Evolutionary conservation across 1,139 yeast genomes (phyloP), one percentile per base, ranked within the genome.

Genomic region (Geotrichum citri-aurantii): DNA sequence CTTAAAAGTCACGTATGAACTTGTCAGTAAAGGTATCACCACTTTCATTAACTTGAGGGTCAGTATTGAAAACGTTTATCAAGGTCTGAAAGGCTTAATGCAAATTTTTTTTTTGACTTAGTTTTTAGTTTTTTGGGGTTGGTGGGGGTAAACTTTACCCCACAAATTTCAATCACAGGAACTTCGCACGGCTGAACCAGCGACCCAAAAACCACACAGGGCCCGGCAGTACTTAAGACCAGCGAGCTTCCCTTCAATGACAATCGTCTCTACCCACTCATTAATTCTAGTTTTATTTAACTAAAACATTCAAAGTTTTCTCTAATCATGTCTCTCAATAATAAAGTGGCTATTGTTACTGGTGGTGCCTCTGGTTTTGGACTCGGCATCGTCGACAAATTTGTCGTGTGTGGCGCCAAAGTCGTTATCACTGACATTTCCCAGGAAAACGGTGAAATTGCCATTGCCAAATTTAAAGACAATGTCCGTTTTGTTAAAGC

Each of bases 281-380:
- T 26, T 7, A 26, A 7, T 7, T 26, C 29, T 26, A 7, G 7
- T 26, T 26, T 26, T 26, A 26, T 26, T 26, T 26, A 26, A 26
- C 29, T 26, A 26, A 26, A 4, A 26, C 29, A n/a, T n/a, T n/a
- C 7, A 26, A 26, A 26, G 7, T n/a, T n/a, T n/a, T 5, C 17
- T 5, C 10, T 2, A 37, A 37, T 8, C 19, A 37, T 37, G 17
- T 37, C n/a, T 48, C 23, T 68, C 24, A 58, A 63, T 42, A 64
- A 64, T 27, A 66, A 68, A 59, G 66, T 65, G n/a, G 68, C 66
- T 7, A 62, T 69, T 37, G 66, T 69, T n/a, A 68, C 72, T 21
- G 72, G 72, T 12, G 72, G 71, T 1, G 65, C 67, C 11, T 68
- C 71, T n/a, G 72, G 72, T 1, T 64, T 69, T 46, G 72, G 72